Base-by-base conservation (phyloP, 2,329 filamentous ascomycete genomes). In the Phialophora tarda region DNA sequence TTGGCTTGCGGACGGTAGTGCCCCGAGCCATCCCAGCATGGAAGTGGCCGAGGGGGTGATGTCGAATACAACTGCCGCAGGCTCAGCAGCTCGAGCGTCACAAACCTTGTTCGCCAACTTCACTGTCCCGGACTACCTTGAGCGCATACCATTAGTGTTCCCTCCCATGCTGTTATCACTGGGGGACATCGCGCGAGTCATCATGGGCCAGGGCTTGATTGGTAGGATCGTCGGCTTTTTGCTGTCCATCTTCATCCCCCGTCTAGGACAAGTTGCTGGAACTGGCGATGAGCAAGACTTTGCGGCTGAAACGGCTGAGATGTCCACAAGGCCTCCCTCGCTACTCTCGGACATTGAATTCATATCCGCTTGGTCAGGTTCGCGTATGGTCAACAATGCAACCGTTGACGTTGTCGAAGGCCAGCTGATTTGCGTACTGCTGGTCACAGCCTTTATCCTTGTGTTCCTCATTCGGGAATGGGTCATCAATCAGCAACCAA, bases 381-480 rank as follows among this genome's bases (percentile, higher is more conserved):
- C 88, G 57, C 84, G 89, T 1, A 82, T 85, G 14, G 75, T 96
- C 65, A 98, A 98, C 77, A 88, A 89, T 56, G 85, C 90, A 59
- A 80, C 97, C 17, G 88, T 98, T 60, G 90, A 93, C 71, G 87
- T 94, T 0, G 81, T 97, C 3, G 95, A 99, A 79, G 95, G 95
- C 3, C 93, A 97, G 75, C 86, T 98, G 56, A 97, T 99, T 72
- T 99, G 94, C 0, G 81, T 97, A 5, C 81, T 96, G 11, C 92
- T 98, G 59, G 94, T 99, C 7, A 85, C 97, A 53, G 93, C 90
- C 65, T 99, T 98, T 78, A 97, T 99, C 66, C 82, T 99, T n/a
- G 89, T 99, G 50, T 99, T 99, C 72, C 81, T 99, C 3, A 97
- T 99, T 55, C 84, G 96, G 55, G 95, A 99, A 80, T 99, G 97